Percentiles rank a stretch among this genome's conserved stretches.
Evolutionary conservation across 768 basidiomycete genomes (phyloP).

Genomic region (Fistulinella prunicolor): DNA sequence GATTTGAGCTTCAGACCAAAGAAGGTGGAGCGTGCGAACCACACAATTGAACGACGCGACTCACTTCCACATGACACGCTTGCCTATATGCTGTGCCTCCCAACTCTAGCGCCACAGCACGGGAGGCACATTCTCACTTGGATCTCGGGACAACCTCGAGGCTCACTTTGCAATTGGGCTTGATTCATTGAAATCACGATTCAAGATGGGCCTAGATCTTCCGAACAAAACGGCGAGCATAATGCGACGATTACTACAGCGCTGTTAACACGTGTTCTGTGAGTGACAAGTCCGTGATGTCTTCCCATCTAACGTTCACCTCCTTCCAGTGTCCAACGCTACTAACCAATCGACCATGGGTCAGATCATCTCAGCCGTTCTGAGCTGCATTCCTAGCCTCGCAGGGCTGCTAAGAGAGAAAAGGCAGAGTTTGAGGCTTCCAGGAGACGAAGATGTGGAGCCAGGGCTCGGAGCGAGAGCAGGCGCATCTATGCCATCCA

Average conservation of each 20-base stretch:
- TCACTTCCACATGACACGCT: too few relatives aligned
- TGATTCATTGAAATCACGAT: conserved; percentile 2
- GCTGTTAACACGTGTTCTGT: conserved; percentile 9
- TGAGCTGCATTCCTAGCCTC: conserved; percentile 1
- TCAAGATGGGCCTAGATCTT: too few relatives aligned
- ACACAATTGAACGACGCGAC: too few relatives aligned
- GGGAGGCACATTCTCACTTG: neutral
- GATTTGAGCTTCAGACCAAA: too few relatives aligned
- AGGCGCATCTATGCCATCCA: neutral
- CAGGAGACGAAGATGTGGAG: conserved; percentile 19
- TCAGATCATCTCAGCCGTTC: conserved; percentile 11
- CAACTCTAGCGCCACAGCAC: too few relatives aligned
- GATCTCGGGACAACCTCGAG: neutral
- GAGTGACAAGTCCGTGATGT: neutral
- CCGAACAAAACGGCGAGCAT: too few relatives aligned
- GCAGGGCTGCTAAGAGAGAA: conserved; percentile 1
- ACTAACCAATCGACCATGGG: conserved; percentile 20
- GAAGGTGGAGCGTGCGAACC: too few relatives aligned
- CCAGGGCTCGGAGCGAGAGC: conserved; percentile 3
- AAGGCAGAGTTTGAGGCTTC: conserved; percentile 13
- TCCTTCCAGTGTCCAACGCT: conserved; percentile 7
- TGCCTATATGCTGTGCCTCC: too few relatives aligned
- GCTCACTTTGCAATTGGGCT: neutral
- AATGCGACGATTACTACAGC: neutral
- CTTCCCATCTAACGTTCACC: neutral